Base-by-base conservation (phyloP, 176 grass and related monocot species). In the Avena insularis region DNA sequence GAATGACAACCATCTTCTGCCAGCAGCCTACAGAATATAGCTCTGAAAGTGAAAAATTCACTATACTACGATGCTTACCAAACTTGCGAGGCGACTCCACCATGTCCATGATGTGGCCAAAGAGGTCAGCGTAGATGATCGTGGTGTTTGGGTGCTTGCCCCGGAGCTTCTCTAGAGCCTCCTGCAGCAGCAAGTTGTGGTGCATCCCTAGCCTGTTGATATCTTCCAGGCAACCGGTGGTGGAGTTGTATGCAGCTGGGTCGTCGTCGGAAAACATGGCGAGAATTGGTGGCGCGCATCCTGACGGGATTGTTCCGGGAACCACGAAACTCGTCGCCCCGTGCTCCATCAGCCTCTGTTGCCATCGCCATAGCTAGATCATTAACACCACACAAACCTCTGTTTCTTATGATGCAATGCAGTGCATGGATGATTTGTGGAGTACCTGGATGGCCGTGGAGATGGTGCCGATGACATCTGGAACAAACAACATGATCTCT, bases 111-210 rank as follows among this genome's bases (percentile, higher is more conserved):
- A 94, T 51, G 0, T 86, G 47, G 29, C 40, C 31, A 31, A 89
- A 97, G 77, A 87, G 79, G 67, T 94, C 90, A 56, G 74, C 88
- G 40, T 92, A 97, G n/a, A 55, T 15, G 51, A 94, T 68, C 3
- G 75, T 87, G 19, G 66, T 68, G n/a, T 56, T 35, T 0, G 88
- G 86, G 61, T 94, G 82, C 47, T 35, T 89, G 40, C 25, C 56
- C 51, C 55, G 86, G 20, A 97, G 84, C 47, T 71, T 46, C 2
- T 21, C 20, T 27, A 94, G 27, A 1, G 80, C 63, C 19, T 79
- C 31, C 15, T 75, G 68, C 7, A 97, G 82, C 63, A 91, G 14
- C 8, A 73, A 27, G 83, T 97, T 92, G 77, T 97, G 92, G 19
- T 78, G 23, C 25, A 56, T 16, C 38, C 71, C 69, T 17, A 97